Conservation (phyloP, 768 basidiomycete species). For the Steccherinum ochraceum region DNA sequence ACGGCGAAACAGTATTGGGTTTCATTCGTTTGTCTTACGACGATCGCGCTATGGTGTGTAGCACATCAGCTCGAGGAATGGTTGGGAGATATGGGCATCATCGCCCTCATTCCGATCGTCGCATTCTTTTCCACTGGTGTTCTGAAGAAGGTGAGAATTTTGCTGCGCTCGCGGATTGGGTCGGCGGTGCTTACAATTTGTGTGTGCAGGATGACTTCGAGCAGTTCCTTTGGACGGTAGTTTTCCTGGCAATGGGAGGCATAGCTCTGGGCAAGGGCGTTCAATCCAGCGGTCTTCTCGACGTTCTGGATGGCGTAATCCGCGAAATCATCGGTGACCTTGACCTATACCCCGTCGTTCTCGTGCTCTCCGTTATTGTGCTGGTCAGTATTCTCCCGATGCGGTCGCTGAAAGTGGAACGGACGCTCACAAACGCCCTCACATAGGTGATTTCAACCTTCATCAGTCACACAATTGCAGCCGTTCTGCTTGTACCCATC, state of each 20-base stretch:
- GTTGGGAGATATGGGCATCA: constrained; percentile 96
- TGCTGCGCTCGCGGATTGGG: background rate
- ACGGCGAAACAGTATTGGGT: constrained; percentile 89
- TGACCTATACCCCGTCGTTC: constrained; percentile 62
- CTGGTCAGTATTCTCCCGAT: constrained; percentile 17
- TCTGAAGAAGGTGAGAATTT: constrained; percentile 71
- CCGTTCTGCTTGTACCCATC: constrained; percentile 94
- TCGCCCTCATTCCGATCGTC: constrained; percentile 88
- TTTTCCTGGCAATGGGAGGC: constrained; percentile 97
- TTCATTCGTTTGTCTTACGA: constrained; percentile 69
- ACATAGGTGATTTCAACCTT: constrained; percentile 82
- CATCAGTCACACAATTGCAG: constrained; percentile 97
- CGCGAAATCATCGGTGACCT: constrained; percentile 54
- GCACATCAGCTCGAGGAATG: constrained; percentile 68
- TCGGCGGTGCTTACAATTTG: background rate
- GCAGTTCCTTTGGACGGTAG: constrained; percentile 90
- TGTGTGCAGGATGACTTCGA: constrained; percentile 81
- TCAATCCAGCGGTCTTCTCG: constrained; percentile 78
- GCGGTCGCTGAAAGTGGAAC: background rate
- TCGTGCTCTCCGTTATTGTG: constrained; percentile 38
- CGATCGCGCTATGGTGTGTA: constrained; percentile 87
- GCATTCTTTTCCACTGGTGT: constrained; percentile 93
- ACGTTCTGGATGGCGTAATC: constrained; percentile 64
- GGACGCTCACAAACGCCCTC: background rate
- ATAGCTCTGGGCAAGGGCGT: constrained; percentile 96